phyloP scores from a whole-genome alignment of 495 filamentous ascomycete species.

The Rusavskia elegans region DNA sequence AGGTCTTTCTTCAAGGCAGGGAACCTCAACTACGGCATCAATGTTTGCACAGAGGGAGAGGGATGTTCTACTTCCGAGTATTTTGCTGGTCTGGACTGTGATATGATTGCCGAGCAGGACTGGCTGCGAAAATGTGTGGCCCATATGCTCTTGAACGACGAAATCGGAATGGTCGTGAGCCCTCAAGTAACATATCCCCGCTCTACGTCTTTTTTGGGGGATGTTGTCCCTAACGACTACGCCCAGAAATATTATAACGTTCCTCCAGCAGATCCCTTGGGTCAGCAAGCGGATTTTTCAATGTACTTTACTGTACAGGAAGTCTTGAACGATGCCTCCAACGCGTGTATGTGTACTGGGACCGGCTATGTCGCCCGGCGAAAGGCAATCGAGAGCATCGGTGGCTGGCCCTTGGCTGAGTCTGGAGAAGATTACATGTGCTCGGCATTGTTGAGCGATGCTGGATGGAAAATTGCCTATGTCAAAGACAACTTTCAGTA shows the following conservation, averaged over 20 bases:
- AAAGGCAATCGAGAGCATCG: constrained; percentile 31
- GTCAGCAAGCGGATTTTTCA: constrained; percentile 30
- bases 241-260: constrained; percentile 35
- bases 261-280: constrained; percentile 30
- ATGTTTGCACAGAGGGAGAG: constrained; percentile 13
- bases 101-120: constrained; percentile 38
- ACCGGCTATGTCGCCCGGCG: constrained; percentile 34
- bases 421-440: constrained; percentile 33
- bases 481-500: not conserved
- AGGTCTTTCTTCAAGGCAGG: constrained; percentile 38
- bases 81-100: constrained; percentile 35
- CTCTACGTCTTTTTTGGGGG: no score
- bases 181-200: constrained; percentile 27
- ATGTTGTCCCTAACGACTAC: no score
- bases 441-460: constrained; percentile 28
- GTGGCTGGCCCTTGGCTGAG: constrained; percentile 31
- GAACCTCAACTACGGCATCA: constrained; percentile 32
- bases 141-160: constrained; percentile 28
- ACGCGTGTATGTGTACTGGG: constrained; percentile 34
- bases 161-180: constrained; percentile 31
- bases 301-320: constrained; percentile 29
- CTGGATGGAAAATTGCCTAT: constrained; percentile 33
- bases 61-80: constrained; percentile 22
- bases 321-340: constrained; percentile 31
- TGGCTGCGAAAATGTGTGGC: constrained; percentile 33